Conservation (phyloP, 257 asterid species). For the Solanum acaule region DNA sequence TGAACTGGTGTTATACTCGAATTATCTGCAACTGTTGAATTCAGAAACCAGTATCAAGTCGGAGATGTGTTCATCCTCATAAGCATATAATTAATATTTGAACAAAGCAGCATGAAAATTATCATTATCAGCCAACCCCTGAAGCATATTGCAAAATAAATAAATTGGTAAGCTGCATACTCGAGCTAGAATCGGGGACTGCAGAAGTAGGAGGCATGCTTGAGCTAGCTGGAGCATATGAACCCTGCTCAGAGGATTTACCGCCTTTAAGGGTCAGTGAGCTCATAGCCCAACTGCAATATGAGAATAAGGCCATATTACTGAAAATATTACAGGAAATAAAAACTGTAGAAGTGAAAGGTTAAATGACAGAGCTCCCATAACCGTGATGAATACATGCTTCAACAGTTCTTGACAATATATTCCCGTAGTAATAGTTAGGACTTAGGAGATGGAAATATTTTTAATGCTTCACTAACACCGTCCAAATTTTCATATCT, state of each 20-base stretch:
- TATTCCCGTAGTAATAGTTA: background rate
- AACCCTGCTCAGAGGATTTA: conserved; percentile 69
- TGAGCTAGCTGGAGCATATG: conserved; percentile 45
- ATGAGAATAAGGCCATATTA: background rate
- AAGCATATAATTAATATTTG: background rate
- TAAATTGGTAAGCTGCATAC: conserved; percentile 19
- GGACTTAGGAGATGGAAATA: background rate
- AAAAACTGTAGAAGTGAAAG: background rate
- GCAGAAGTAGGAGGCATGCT: conserved; percentile 49
- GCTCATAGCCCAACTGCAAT: conserved; percentile 99
- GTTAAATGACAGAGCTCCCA: background rate
- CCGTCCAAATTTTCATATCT: background rate
- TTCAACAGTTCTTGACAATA: background rate
- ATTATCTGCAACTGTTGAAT: conserved; percentile 35
- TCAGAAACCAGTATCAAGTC: conserved; percentile 10
- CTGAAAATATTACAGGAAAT: background rate
- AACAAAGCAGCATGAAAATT: background rate
- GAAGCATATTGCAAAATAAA: background rate
- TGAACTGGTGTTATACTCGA: conserved; percentile 36
- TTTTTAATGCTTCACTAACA: background rate
- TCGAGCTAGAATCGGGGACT: conserved; percentile 52
- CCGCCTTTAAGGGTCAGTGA: conserved; percentile 79
- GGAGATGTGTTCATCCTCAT: background rate
- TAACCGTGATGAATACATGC: background rate
- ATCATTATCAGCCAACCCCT: background rate